Evolutionary conservation across 2,329 filamentous ascomycete species (phyloP).

Genomic region (Monosporascus sp.): DNA sequence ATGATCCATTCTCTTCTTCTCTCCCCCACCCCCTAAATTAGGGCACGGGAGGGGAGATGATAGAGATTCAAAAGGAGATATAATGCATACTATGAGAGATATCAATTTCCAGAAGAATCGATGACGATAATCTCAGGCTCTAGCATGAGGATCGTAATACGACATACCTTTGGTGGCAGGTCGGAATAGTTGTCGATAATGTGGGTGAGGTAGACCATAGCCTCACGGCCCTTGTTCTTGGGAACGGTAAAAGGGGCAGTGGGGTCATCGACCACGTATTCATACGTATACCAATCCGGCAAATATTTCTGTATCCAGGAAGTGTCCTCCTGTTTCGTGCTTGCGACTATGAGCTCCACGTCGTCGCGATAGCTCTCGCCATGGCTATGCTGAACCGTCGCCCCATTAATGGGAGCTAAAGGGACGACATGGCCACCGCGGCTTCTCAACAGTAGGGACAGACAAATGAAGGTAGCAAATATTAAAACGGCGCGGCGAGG

Average conservation of each 20-base stretch:
- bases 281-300: slow-evolving; percentile 44
- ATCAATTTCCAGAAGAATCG: no score
- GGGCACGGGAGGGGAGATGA: no score
- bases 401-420: neutral
- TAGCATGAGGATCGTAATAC: slow-evolving; percentile 15
- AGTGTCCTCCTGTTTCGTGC: slow-evolving; percentile 24
- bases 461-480: neutral
- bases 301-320: slow-evolving; percentile 40
- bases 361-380: slow-evolving; percentile 3
- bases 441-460: neutral
- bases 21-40: no score
- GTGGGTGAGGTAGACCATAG: slow-evolving; percentile 50
- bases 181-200: slow-evolving; percentile 45
- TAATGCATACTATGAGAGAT: no score
- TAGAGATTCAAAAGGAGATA: no score
- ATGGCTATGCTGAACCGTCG: neutral
- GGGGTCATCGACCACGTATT: slow-evolving; percentile 51
- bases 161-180: slow-evolving; percentile 40
- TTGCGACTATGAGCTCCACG: slow-evolving; percentile 29
- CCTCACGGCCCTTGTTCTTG: slow-evolving; percentile 46
- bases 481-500: no score
- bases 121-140: no score
- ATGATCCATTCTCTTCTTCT: no score
- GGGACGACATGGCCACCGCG: neutral
- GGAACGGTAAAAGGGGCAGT: slow-evolving; percentile 42